phyloP scores from a whole-genome alignment of 2,329 filamentous ascomycete genomes.

The Paraphaeosphaeria sporulosa region DNA sequence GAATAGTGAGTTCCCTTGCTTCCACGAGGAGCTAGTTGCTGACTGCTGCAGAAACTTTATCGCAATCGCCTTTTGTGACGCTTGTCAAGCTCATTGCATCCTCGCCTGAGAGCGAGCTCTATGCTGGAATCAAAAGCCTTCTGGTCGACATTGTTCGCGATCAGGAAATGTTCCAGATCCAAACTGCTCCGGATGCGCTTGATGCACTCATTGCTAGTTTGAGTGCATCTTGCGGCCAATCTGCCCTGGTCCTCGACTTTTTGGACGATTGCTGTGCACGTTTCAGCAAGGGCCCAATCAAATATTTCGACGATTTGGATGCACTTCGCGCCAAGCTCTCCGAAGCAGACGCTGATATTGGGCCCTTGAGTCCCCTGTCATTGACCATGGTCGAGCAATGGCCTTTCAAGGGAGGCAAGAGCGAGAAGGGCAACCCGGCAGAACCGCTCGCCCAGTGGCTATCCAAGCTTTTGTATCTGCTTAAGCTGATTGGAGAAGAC shows the following conservation, averaged over 20 bases:
- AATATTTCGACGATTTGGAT: slow-evolving; percentile 77
- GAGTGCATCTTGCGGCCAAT: slow-evolving; percentile 50
- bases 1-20: slow-evolving; percentile 52
- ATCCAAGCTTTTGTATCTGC: slow-evolving; percentile 42
- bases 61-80: slow-evolving; percentile 74
- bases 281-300: slow-evolving; percentile 78
- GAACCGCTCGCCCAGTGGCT: slow-evolving; percentile 46
- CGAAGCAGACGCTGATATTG: slow-evolving; percentile 25
- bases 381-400: slow-evolving; percentile 80
- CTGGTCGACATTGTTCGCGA: slow-evolving; percentile 69
- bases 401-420: slow-evolving; percentile 62
- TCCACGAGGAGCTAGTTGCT: slow-evolving; percentile 7
- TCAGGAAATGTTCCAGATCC: slow-evolving; percentile 68
- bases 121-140: slow-evolving; percentile 62
- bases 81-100: slow-evolving; percentile 68
- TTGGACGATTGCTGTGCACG: slow-evolving; percentile 84
- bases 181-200: slow-evolving; percentile 48
- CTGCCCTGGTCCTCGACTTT: slow-evolving; percentile 67
- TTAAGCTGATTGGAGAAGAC: slow-evolving; percentile 48
- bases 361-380: slow-evolving; percentile 68
- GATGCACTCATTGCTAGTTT: slow-evolving; percentile 58
- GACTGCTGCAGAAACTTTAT: slow-evolving; percentile 59
- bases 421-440: slow-evolving; percentile 32
- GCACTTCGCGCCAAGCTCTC: slow-evolving; percentile 49
- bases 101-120: slow-evolving; percentile 57